Evolutionary conservation across 192 early-diverging fungal genomes (phyloP).

Genomic region (Geranomyces variabilis): DNA sequence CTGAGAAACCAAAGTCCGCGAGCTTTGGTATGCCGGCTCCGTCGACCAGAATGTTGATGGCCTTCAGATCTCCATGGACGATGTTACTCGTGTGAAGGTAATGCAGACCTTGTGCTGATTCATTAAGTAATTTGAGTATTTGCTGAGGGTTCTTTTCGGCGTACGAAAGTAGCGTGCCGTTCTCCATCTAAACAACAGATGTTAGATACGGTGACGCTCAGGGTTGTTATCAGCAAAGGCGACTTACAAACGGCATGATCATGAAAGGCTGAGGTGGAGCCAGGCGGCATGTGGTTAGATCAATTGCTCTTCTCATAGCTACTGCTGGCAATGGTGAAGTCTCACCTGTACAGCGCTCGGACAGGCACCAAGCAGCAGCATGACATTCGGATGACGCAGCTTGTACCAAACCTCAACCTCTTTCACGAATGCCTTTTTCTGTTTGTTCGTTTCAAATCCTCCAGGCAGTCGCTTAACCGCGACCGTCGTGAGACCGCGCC

Average conservation of each 20-base stretch:
- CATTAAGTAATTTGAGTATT: constrained; percentile 31
- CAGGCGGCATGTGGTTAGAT: background rate
- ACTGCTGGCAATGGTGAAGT: too few relatives aligned
- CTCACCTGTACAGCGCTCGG: constrained; percentile 20
- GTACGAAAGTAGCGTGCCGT: constrained; percentile 26
- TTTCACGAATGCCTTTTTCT: constrained; percentile 1
- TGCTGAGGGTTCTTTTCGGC: constrained; percentile 6
- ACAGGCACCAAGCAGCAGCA: constrained; percentile 39
- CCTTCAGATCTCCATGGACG: constrained; percentile 69
- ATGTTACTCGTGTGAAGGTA: constrained; percentile 33
- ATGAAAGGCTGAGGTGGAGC: constrained; percentile 28
- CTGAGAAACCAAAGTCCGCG: constrained; percentile 74
- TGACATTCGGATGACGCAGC: constrained; percentile 32
- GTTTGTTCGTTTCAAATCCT: constrained; percentile 7
- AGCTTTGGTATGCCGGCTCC: constrained; percentile 77
- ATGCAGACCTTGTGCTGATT: constrained; percentile 27
- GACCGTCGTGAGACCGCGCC: constrained; percentile 24
- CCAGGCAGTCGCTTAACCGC: constrained; percentile 27
- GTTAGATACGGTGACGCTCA: background rate
- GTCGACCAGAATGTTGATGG: constrained; percentile 84
- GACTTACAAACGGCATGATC: constrained; percentile 26
- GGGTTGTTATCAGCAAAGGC: background rate
- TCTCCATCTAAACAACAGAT: constrained; percentile 28
- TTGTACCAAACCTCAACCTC: constrained; percentile 31
- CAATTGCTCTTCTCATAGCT: too few relatives aligned